Evolutionary conservation across 306 rosid species (phyloP).

Genomic region (Glycine latifolia): DNA sequence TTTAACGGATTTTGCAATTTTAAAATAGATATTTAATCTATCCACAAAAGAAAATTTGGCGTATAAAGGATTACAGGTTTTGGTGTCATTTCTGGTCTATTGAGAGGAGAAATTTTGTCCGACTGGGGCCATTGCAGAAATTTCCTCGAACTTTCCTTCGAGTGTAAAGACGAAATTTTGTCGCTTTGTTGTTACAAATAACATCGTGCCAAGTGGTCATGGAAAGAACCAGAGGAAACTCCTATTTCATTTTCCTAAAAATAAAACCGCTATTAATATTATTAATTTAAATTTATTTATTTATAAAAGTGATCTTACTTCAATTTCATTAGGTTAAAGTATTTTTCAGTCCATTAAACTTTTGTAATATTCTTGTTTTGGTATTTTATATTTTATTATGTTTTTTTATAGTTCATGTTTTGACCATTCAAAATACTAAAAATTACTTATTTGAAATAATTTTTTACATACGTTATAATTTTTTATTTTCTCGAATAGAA

Average conservation of each 20-base stretch:
- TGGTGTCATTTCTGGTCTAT: too few relatives aligned
- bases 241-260: not conserved
- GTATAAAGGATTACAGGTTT: not conserved
- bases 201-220: not conserved
- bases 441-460: too few relatives aligned
- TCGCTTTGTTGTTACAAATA: not conserved
- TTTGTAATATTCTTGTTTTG: too few relatives aligned
- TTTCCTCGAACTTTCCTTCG: conserved; percentile 1
- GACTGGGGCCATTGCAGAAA: not conserved
- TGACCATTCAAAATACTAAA: too few relatives aligned
- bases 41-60: not conserved
- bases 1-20: not conserved
- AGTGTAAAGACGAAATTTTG: not conserved
- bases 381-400: too few relatives aligned
- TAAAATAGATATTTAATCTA: too few relatives aligned
- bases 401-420: too few relatives aligned
- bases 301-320: not conserved
- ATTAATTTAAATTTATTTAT: too few relatives aligned
- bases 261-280: not conserved
- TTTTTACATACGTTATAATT: too few relatives aligned
- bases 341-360: too few relatives aligned
- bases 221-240: not conserved
- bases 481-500: too few relatives aligned
- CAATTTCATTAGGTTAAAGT: not conserved
- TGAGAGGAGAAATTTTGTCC: too few relatives aligned